phyloP scores from a whole-genome alignment of 768 basidiomycete species.

The Amylocystis lapponica region DNA sequence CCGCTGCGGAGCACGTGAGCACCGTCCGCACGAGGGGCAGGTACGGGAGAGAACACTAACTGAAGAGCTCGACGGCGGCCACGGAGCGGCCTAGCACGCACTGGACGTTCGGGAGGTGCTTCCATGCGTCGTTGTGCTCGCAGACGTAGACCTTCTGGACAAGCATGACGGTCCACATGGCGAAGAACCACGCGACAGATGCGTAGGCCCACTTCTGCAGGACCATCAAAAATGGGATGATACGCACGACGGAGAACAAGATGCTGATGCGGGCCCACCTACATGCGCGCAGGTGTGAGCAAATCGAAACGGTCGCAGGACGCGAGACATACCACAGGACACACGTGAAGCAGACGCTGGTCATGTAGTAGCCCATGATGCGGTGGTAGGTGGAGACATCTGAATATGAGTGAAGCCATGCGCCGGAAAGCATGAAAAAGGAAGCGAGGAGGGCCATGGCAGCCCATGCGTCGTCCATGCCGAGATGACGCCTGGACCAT shows the following conservation, averaged over 20 bases:
- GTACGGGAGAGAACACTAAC: conserved; percentile 3
- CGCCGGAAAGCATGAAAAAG: conserved; percentile 11
- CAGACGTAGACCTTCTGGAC: conserved; percentile 10
- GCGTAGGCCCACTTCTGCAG: conserved; percentile 5
- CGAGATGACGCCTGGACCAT: conserved; percentile 8
- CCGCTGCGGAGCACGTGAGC: conserved; percentile 4
- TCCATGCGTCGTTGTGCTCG: conserved; percentile 10
- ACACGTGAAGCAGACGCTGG: conserved; percentile 11
- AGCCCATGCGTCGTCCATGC: conserved; percentile 14
- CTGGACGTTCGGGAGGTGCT: conserved; percentile 6
- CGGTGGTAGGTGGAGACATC: conserved; percentile 2
- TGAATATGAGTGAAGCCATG: conserved; percentile 4
- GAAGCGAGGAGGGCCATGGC: conserved; percentile 5
- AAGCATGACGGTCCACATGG: conserved; percentile 12
- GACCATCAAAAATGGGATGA: conserved; percentile 12
- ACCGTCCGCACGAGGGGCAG: not conserved
- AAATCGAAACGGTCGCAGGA: not conserved
- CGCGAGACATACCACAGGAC: conserved; percentile 8
- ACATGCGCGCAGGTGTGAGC: not conserved
- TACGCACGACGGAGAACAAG: conserved; percentile 11
- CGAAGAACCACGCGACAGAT: conserved; percentile 4
- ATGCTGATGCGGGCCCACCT: conserved; percentile 15
- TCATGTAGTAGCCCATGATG: conserved; percentile 13
- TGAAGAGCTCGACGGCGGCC: conserved; percentile 10
- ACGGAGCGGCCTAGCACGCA: conserved; percentile 13